Percentiles rank a stretch among this genome's conserved stretches.
Conservation (phyloP, 352 stramenopile species). For the Thraustochytrium striatum region DNA sequence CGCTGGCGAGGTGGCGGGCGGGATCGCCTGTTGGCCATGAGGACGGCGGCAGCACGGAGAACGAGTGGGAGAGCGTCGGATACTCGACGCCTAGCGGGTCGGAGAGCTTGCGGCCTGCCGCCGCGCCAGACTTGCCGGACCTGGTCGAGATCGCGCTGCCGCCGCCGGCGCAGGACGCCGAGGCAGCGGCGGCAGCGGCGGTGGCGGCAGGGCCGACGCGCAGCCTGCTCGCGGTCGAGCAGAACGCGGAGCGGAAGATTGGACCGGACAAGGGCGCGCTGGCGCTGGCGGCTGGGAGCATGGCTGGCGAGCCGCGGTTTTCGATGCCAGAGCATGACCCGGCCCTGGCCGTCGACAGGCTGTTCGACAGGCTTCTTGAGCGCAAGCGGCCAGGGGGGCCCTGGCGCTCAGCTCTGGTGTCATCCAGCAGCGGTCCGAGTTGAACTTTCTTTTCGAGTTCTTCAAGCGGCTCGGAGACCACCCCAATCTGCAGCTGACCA, state of each 20-base stretch:
- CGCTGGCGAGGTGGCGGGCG: too few species aligned
- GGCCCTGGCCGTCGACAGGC: neutral
- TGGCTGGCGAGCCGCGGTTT: neutral
- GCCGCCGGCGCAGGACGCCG: neutral
- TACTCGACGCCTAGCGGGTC: neutral
- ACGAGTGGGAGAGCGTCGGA: slow-evolving; percentile 38
- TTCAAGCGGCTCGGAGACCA: neutral
- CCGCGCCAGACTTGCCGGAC: neutral
- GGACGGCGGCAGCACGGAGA: neutral
- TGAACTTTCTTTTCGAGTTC: slow-evolving; percentile 25
- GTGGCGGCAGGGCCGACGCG: too few species aligned
- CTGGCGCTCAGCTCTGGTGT: neutral
- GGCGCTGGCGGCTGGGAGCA: too few species aligned
- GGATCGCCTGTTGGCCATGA: too few species aligned
- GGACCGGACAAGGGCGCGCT: too few species aligned
- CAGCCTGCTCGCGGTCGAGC: too few species aligned
- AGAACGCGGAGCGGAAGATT: too few species aligned
- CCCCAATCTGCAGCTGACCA: neutral
- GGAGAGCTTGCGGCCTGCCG: neutral
- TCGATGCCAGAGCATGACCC: neutral
- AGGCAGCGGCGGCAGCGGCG: too few species aligned
- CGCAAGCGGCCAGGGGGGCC: neutral
- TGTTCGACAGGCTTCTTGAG: slow-evolving; percentile 25
- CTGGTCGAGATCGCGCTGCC: neutral
- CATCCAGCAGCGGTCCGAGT: slow-evolving; percentile 1